Conservation (phyloP, 192 early-diverging fungal genomes). For the Mortierella claussenii region DNA sequence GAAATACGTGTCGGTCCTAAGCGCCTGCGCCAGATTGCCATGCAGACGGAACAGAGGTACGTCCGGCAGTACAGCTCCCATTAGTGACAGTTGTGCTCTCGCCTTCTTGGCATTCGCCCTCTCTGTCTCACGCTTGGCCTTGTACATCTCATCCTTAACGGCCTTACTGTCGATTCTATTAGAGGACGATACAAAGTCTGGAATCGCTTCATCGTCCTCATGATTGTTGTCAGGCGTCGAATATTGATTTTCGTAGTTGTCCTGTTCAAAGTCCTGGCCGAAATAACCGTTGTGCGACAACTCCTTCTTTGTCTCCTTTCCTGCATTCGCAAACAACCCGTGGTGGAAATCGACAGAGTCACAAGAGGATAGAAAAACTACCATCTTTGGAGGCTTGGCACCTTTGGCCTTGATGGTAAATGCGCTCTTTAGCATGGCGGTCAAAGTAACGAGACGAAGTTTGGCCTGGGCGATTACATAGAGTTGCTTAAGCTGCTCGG, state of each 20-base stretch:
- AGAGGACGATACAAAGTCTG: slow-evolving; percentile 49
- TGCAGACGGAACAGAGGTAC: slow-evolving; percentile 86
- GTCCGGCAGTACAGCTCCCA: slow-evolving; percentile 73
- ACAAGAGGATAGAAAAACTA: slow-evolving; percentile 94
- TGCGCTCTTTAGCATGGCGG: slow-evolving; percentile 73
- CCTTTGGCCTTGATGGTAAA: slow-evolving; percentile 36
- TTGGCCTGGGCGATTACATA: slow-evolving; percentile 91
- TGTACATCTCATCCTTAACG: slow-evolving; percentile 51
- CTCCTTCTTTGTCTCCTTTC: slow-evolving; percentile 54
- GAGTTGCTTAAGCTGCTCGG: slow-evolving; percentile 88
- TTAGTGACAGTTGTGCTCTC: slow-evolving; percentile 47
- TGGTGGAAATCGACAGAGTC: slow-evolving; percentile 97
- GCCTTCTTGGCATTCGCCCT: slow-evolving; percentile 52
- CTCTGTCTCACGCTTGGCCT: slow-evolving; percentile 63
- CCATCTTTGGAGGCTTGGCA: slow-evolving; percentile 69
- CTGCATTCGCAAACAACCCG: slow-evolving; percentile 79
- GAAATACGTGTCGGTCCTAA: slow-evolving; percentile 79
- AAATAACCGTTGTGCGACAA: slow-evolving; percentile 43
- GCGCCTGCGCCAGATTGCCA: slow-evolving; percentile 85
- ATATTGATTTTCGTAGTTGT: slow-evolving; percentile 53
- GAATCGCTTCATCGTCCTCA: slow-evolving; percentile 43
- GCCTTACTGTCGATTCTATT: slow-evolving; percentile 41
- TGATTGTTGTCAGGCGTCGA: slow-evolving; percentile 60
- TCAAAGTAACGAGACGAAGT: slow-evolving; percentile 88
- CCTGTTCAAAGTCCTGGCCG: slow-evolving; percentile 53